phyloP scores from a whole-genome alignment of 2,329 filamentous ascomycete species.

The Fusarium continuum region DNA sequence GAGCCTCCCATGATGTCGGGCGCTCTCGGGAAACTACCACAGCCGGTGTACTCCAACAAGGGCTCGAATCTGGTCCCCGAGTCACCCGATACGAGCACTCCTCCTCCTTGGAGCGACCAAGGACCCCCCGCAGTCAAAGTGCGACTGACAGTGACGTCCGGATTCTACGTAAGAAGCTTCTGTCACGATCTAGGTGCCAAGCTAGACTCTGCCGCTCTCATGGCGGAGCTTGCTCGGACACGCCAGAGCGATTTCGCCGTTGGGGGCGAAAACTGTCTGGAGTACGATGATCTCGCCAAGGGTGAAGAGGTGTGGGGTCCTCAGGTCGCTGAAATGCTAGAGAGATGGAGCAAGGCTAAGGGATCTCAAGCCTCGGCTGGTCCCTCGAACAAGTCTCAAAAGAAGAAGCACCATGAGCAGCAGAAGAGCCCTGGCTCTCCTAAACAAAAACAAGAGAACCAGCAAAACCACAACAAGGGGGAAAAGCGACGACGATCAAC shows the following conservation, averaged over 20 bases:
- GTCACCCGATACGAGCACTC: slow-evolving; percentile 56
- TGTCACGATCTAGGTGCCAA: slow-evolving; percentile 90
- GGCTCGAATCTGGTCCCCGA: slow-evolving; percentile 65
- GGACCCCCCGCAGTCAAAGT: slow-evolving; percentile 81
- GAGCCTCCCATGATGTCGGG: slow-evolving; percentile 65
- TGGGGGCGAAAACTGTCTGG: slow-evolving; percentile 73
- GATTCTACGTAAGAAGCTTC: slow-evolving; percentile 95
- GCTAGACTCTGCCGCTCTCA: slow-evolving; percentile 82
- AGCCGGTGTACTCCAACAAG: slow-evolving; percentile 50
- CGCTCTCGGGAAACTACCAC: slow-evolving; percentile 62
- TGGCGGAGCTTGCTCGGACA: slow-evolving; percentile 83
- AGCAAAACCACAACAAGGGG: slow-evolving; percentile 16
- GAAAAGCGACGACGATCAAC: slow-evolving; percentile 48
- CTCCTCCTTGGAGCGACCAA: slow-evolving; percentile 67
- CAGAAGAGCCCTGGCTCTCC: slow-evolving; percentile 10
- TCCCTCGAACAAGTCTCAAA: slow-evolving; percentile 37
- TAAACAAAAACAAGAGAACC: slow-evolving; percentile 26
- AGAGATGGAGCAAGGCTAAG: slow-evolving; percentile 52
- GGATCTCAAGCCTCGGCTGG: slow-evolving; percentile 36
- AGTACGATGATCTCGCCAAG: slow-evolving; percentile 78
- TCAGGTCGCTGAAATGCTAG: slow-evolving; percentile 65
- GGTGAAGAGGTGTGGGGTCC: slow-evolving; percentile 87
- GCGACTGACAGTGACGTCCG: slow-evolving; percentile 91
- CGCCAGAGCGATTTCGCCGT: slow-evolving; percentile 84
- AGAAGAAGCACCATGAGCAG: slow-evolving; percentile 35